Evolutionary conservation across 805 yeast genomes (phyloP), one percentile per base, ranked within the genome.

Genomic region (Starmerella gropengiesseri): DNA sequence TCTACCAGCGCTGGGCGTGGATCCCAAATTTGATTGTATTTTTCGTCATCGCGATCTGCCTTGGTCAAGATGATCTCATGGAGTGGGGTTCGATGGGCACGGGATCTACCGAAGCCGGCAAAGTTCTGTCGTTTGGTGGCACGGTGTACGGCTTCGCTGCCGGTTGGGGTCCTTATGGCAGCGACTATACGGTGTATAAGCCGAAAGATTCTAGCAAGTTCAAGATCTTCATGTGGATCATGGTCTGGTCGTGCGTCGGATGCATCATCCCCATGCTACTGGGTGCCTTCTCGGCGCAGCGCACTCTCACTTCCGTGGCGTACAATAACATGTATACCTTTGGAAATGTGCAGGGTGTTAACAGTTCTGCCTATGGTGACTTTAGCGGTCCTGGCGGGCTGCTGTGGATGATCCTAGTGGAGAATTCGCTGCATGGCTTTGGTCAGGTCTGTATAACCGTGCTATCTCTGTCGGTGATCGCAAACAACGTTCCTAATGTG

Each of bases 301-400:
- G 87, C 59, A 70, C 73, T 37, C 59, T 63, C 43, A 68, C 70
- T 38, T 50, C 50, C 17, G 47, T 47, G n/a, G 57, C 53, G 18
- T 80, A 78, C 71, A 60, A 55, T 3, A 68, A 59, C 5, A 67
- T 70, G 46, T 82, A 81, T 65, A 54, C 58, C 1, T 58, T 63
- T 13, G 7, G n/a, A n/a, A n/a, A n/a, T n/a, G n/a, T n/a, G n/a
- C n/a, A n/a, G n/a, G n/a, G n/a, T n/a, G n/a, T n/a, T n/a, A n/a
- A n/a, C n/a, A n/a, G n/a, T n/a, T n/a, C n/a, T n/a, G n/a, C n/a
- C n/a, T n/a, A n/a, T n/a, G n/a, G n/a, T n/a, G n/a, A n/a, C n/a
- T n/a, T n/a, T n/a, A n/a, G n/a, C n/a, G n/a, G n/a, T n/a, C n/a
- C 77, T 55, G 95, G 96, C 67, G 96, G 95, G 43, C 70, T 87